Conservation (phyloP, 139 green algal species). For the Chlamydomonas incerta region DNA sequence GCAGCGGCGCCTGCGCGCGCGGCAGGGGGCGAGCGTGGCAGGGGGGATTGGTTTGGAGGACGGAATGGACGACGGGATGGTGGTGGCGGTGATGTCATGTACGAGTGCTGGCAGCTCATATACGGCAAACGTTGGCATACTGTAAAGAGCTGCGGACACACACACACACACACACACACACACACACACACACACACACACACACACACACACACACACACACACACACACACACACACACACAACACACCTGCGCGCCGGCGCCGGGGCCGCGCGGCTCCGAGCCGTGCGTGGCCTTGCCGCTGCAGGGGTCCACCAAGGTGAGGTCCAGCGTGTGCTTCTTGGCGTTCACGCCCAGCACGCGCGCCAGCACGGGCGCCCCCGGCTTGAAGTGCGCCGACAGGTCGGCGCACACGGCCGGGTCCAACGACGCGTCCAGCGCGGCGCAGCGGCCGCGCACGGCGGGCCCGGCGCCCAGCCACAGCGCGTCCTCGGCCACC, state of each 20-base stretch:
- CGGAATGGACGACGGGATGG: too few species aligned
- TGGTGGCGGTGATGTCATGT: too few species aligned
- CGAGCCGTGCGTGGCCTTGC: neutral
- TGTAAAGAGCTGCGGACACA: too few species aligned
- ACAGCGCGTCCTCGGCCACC: slow-evolving; percentile 59
- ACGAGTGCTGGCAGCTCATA: too few species aligned
- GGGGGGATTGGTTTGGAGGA: too few species aligned
- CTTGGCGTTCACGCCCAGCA: slow-evolving; percentile 47
- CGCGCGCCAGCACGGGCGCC: slow-evolving; percentile 45
- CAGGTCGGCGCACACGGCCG: slow-evolving; percentile 44
- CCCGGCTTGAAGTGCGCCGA: slow-evolving; percentile 52
- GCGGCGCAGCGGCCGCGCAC: slow-evolving; percentile 61
- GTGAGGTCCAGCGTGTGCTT: slow-evolving; percentile 41
- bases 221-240: too few species aligned
- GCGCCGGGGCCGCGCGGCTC: neutral
- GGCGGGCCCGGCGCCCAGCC: slow-evolving; percentile 58
- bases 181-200: too few species aligned
- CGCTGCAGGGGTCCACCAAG: neutral
- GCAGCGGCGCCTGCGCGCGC: neutral
- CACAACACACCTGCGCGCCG: too few species aligned
- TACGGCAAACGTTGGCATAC: too few species aligned
- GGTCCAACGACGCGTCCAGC: slow-evolving; percentile 60
- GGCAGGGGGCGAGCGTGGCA: too few species aligned
- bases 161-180: too few species aligned
- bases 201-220: too few species aligned